phyloP scores from a whole-genome alignment of 1,139 yeast genomes.

The Tardiomyces blankii region DNA sequence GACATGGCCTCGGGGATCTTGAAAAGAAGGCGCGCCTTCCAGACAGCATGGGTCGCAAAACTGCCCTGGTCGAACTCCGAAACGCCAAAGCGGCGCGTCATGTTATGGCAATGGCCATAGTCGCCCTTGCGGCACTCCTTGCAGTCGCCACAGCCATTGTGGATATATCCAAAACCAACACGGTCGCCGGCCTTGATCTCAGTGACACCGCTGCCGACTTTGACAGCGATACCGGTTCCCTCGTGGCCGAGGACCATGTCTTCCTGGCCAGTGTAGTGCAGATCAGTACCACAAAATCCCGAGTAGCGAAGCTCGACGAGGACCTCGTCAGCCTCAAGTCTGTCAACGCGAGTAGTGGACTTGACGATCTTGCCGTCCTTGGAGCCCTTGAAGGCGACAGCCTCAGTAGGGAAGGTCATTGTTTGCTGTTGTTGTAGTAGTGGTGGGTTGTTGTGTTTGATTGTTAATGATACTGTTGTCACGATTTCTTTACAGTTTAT shows the following conservation, averaged over 20 bases:
- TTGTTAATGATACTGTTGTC: too few species aligned
- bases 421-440: too few species aligned
- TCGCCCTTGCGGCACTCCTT: slow-evolving; percentile 57
- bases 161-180: slow-evolving; percentile 64
- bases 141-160: slow-evolving; percentile 64
- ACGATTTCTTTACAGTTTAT: too few species aligned
- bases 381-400: neutral
- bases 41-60: slow-evolving; percentile 34
- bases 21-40: slow-evolving; percentile 40
- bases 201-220: slow-evolving; percentile 50
- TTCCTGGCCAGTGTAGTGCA: slow-evolving; percentile 67
- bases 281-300: slow-evolving; percentile 31
- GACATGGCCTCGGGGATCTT: slow-evolving; percentile 59
- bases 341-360: neutral
- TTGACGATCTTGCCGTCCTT: neutral
- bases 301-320: slow-evolving; percentile 42
- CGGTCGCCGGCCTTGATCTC: slow-evolving; percentile 58
- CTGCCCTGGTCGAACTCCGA: slow-evolving; percentile 3
- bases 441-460: too few species aligned
- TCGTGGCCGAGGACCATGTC: slow-evolving; percentile 83
- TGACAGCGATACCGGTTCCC: slow-evolving; percentile 66
- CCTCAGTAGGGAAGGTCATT: neutral
- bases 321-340: slow-evolving; percentile 32
- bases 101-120: slow-evolving; percentile 55
- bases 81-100: neutral